phyloP scores from a whole-genome alignment of 108 stramenopile genomes.

The Mayamaea pseudoterrestris region DNA sequence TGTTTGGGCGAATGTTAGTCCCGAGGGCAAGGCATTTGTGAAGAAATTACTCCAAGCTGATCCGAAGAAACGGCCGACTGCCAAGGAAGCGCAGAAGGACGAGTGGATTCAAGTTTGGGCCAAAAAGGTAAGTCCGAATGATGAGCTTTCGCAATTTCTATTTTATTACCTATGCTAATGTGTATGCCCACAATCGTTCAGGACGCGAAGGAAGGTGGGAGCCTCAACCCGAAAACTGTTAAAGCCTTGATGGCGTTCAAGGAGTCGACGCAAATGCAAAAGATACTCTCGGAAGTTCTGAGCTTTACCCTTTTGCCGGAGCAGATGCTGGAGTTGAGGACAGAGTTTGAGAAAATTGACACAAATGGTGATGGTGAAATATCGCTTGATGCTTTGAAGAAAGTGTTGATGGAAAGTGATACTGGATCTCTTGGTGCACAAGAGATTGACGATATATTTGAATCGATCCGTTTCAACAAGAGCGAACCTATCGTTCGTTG shows the following conservation, averaged over 20 bases:
- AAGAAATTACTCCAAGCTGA: slow-evolving; percentile 39
- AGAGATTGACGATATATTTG: slow-evolving; percentile 64
- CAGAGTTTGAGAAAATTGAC: slow-evolving; percentile 73
- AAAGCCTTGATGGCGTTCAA: slow-evolving; percentile 61
- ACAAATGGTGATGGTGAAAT: slow-evolving; percentile 71
- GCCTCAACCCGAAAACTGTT: slow-evolving; percentile 47
- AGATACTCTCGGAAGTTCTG: slow-evolving; percentile 65
- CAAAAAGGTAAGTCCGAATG: no score
- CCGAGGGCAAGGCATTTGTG: slow-evolving; percentile 59
- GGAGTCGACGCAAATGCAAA: slow-evolving; percentile 68
- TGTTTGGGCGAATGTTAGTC: slow-evolving; percentile 59
- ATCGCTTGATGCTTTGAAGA: slow-evolving; percentile 38
- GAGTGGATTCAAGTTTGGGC: slow-evolving; percentile 47
- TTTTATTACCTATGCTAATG: no score
- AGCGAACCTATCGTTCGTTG: slow-evolving; percentile 59
- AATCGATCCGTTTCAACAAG: slow-evolving; percentile 46
- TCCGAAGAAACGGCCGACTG: slow-evolving; percentile 53
- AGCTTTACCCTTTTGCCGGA: slow-evolving; percentile 76
- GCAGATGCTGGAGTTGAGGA: slow-evolving; percentile 56
- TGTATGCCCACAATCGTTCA: no score
- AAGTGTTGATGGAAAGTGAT: slow-evolving; percentile 42
- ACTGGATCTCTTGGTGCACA: slow-evolving; percentile 41
- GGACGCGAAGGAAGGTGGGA: slow-evolving; percentile 18
- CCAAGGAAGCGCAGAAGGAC: slow-evolving; percentile 48
- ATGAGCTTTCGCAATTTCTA: no score